phyloP scores from a whole-genome alignment of 306 rosid genomes.

The Quercus alba region DNA sequence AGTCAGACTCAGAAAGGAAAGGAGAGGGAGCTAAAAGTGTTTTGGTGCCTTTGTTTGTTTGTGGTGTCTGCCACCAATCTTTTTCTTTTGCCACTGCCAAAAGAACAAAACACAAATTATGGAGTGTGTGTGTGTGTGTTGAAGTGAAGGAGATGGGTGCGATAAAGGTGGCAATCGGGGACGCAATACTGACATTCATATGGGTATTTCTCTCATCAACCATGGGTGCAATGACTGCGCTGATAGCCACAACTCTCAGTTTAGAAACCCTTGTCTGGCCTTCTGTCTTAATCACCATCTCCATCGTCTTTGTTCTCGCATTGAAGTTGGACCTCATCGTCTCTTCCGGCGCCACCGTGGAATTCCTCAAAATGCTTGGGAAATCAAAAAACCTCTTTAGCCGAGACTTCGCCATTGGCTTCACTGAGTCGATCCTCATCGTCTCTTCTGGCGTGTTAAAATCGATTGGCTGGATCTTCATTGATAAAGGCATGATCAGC shows the following conservation, averaged over 20 bases:
- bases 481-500: slow-evolving; percentile 50
- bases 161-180: slow-evolving; percentile 64
- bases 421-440: slow-evolving; percentile 40
- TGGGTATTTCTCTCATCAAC: slow-evolving; percentile 68
- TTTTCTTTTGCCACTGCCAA: too few relatives aligned
- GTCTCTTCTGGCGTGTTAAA: slow-evolving; percentile 37
- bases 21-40: too few relatives aligned
- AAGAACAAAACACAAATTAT: too few relatives aligned
- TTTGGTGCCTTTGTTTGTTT: too few relatives aligned
- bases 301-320: slow-evolving; percentile 50
- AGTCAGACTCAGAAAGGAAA: too few relatives aligned
- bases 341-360: slow-evolving; percentile 35
- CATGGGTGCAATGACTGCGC: slow-evolving; percentile 42
- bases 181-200: slow-evolving; percentile 59
- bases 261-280: slow-evolving; percentile 46
- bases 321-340: too few relatives aligned
- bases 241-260: slow-evolving; percentile 33
- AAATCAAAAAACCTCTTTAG: slow-evolving; percentile 75
- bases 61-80: too few relatives aligned
- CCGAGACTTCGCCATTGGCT: slow-evolving; percentile 67
- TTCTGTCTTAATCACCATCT: slow-evolving; percentile 52
- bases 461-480: slow-evolving; percentile 86
- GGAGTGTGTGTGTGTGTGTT: too few relatives aligned
- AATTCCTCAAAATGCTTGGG: slow-evolving; percentile 48
- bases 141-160: slow-evolving; percentile 31